Base-by-base conservation (phyloP, 805 yeast genomes). In the Nakazawaea sp. region DNA sequence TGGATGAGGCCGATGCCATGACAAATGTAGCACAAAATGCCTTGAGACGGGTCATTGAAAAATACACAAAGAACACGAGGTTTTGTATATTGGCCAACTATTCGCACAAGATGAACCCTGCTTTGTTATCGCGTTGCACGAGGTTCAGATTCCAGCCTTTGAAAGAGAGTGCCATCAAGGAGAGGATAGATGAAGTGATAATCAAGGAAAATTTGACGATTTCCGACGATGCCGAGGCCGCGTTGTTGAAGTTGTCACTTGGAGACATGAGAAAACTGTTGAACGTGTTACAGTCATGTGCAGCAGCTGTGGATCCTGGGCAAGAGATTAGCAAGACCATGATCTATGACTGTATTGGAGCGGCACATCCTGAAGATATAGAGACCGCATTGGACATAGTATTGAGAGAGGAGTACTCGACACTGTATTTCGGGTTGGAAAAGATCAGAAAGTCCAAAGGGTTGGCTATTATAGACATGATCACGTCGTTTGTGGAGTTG, bases 261-360 rank as follows among this genome's bases (percentile, higher is more conserved):
- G 99, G 99, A 36, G 99, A 92, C 58, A 92, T 92, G 98, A 76
- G 99, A 63, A 75, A 85, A 35, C 95, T 95, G 1, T 67, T 92
- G 48, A 92, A 92, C 52, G 96, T 92, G 4, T 60, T 92, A 41
- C 99, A 92, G 59, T 95, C 97, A 0, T 86, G 97, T 57, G 75
- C 82, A 44, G 89, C 96, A 0, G 84, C 95, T 2, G 53, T 73
- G 15, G 76, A 73, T 24, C 55, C 56, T 20, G 61, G 59, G 18
- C 75, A 68, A 24, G 75, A 72, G 34, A 81, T 92, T 28, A 72
- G 81, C 20, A 73, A 71, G 21, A 78, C 76, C 38, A 80, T 84
- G 78, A 79, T 92, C 26, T 92, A 86, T 56, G 96, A 89, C 45
- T 89, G 97, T 55, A 81, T 92, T 23, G 99, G 99, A 2, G 89